phyloP scores from a whole-genome alignment of 2,329 filamentous ascomycete species.

The Penicillium sp. region DNA sequence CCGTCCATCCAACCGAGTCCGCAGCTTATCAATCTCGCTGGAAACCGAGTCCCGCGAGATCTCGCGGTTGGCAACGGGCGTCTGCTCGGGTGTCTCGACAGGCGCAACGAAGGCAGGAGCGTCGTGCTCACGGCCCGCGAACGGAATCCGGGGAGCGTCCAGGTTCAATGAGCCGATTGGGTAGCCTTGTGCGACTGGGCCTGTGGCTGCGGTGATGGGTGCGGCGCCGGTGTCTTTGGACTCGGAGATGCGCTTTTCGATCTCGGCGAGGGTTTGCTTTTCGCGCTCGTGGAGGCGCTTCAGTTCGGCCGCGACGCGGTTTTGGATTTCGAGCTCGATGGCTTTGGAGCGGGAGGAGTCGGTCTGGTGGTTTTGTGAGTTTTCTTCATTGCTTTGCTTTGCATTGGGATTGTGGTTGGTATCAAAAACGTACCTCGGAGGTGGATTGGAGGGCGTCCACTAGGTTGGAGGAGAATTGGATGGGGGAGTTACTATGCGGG shows the following conservation, averaged over 20 bases:
- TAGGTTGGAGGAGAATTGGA: conserved; percentile 76
- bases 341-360: conserved; percentile 82
- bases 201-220: conserved; percentile 28
- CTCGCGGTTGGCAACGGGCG: conserved; percentile 39
- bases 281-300: conserved; percentile 73
- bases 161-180: conserved; percentile 36
- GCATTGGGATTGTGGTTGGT: not conserved
- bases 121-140: conserved; percentile 41
- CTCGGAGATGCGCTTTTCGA: conserved; percentile 61
- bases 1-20: conserved; percentile 59
- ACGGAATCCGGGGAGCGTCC: conserved; percentile 45
- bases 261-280: conserved; percentile 65
- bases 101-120: conserved; percentile 14
- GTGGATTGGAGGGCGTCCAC: conserved; percentile 80
- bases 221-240: conserved; percentile 32
- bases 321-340: conserved; percentile 83
- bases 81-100: conserved; percentile 16
- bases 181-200: conserved; percentile 24
- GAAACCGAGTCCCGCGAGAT: conserved; percentile 55
- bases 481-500: conserved; percentile 49
- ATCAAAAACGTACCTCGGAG: conserved; percentile 66
- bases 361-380: conserved; percentile 57
- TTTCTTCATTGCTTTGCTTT: not conserved
- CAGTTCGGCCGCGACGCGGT: conserved; percentile 82
- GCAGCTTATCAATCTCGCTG: conserved; percentile 59